Conservation (phyloP, 768 basidiomycete species). For the Boletus barrowsii region DNA sequence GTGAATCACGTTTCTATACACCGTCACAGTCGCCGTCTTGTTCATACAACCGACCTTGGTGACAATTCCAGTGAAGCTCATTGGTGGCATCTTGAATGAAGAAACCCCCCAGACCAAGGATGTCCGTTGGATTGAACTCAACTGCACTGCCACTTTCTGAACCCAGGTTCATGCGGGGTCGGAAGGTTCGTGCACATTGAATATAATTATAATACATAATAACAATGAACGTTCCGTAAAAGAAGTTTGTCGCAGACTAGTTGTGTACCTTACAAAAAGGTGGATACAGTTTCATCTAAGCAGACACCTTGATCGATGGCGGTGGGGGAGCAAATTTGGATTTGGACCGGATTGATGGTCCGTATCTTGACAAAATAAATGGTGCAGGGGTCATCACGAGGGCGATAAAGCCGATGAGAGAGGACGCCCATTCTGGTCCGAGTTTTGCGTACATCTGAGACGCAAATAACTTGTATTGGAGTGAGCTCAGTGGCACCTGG, state of each 20-base stretch:
- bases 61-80: slow-evolving; percentile 71
- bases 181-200: too few relatives aligned
- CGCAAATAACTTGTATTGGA: slow-evolving; percentile 40
- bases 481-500: slow-evolving; percentile 2
- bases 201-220: too few relatives aligned
- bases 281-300: background rate
- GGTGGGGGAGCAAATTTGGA: slow-evolving; percentile 42
- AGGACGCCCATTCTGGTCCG: slow-evolving; percentile 56
- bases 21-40: slow-evolving; percentile 82
- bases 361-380: slow-evolving; percentile 44
- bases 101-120: too few relatives aligned
- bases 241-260: background rate
- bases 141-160: too few relatives aligned
- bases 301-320: slow-evolving; percentile 8
- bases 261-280: background rate
- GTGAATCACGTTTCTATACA: slow-evolving; percentile 71
- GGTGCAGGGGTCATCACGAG: slow-evolving; percentile 52
- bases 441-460: slow-evolving; percentile 52
- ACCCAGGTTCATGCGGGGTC: too few relatives aligned
- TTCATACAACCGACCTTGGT: slow-evolving; percentile 81
- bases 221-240: background rate
- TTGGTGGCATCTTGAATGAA: slow-evolving; percentile 61
- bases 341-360: slow-evolving; percentile 39
- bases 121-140: too few relatives aligned
- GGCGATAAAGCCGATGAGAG: slow-evolving; percentile 52